Base-by-base conservation (phyloP, 2,329 filamentous ascomycete species). In the Cryphonectria nitschkei region DNA sequence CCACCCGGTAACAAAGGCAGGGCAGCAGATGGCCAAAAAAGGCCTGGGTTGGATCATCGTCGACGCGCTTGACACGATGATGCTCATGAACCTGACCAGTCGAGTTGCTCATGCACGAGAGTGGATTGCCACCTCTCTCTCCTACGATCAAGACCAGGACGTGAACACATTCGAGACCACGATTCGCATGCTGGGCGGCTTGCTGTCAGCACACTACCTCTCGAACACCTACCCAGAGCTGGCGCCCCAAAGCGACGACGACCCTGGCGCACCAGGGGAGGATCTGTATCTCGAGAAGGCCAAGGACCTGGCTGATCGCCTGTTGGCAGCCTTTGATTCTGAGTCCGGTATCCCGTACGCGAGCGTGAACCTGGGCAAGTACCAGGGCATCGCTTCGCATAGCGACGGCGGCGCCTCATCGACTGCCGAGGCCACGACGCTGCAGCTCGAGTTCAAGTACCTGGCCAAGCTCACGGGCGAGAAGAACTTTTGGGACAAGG, bases 21-120 rank as follows among this genome's bases (percentile, higher is more conserved):
- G 94, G 65, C 86, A 85, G 67, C 90, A 96, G 76, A 98, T 99
- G 95, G 90, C 94, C 8, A 87, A 92, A 3, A 90, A 93, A 73
- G 96, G 95, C 37, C 87, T 99, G 81, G 96, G 96, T 41, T 99
- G 97, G 96, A 98, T 98, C 77, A 98, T 99, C 73, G 92, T 99
- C 70, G 96, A 99, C 82, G 90, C 95, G 16, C 84, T 99, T 74
- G 96, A 99, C 81, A 99, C 96, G 0, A 88, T 98, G 86, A 99
- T 99, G 84, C 85, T 99, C 73, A 99, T 99, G 96, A 98, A 98
- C 80, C 86, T 97, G 74, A 98, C 95, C 19, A 92, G 90, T 43
- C 90, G 95, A 73, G 87, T 99, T 54, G 87, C 90, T 52, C 90
- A 97, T 77, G 95, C 96, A 39, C 88, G 95, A 69, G 89, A 97